A percentile compares a stretch with the other conserved stretches of the same genome.
Conservation (phyloP, 345 rosid genomes). For the Microcos paniculata region DNA sequence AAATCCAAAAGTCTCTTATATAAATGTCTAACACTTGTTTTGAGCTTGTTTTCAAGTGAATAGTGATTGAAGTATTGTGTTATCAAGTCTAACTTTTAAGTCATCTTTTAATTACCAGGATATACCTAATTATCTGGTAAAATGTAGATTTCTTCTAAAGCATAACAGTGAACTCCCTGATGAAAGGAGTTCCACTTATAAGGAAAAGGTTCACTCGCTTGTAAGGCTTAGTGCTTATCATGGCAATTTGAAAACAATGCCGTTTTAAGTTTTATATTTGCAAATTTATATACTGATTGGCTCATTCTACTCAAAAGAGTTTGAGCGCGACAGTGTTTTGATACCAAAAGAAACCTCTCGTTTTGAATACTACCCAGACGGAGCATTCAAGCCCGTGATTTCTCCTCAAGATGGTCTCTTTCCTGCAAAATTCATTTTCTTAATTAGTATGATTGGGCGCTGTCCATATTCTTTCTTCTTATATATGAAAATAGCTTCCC, state of each 20-base stretch:
- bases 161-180: conserved; percentile 76
- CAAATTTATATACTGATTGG: no score
- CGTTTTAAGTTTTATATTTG: no score
- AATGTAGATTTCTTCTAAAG: conserved; percentile 77
- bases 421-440: neutral
- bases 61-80: no score
- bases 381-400: conserved; percentile 54
- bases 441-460: neutral
- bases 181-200: conserved; percentile 59
- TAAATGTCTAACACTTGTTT: neutral
- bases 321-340: conserved; percentile 63
- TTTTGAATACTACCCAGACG: conserved; percentile 88
- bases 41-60: neutral
- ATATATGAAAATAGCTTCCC: neutral
- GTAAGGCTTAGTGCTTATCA: conserved; percentile 80
- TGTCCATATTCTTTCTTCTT: neutral
- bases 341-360: conserved; percentile 93
- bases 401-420: conserved; percentile 47
- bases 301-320: no score
- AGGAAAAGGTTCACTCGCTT: conserved; percentile 69
- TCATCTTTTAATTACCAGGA: conserved; percentile 32
- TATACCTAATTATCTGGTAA: conserved; percentile 48
- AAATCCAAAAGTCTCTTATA: neutral
- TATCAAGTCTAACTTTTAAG: neutral
- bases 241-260: conserved; percentile 49